Evolutionary conservation across 495 filamentous ascomycete genomes (phyloP).

Genomic region (Xylaria longipes): DNA sequence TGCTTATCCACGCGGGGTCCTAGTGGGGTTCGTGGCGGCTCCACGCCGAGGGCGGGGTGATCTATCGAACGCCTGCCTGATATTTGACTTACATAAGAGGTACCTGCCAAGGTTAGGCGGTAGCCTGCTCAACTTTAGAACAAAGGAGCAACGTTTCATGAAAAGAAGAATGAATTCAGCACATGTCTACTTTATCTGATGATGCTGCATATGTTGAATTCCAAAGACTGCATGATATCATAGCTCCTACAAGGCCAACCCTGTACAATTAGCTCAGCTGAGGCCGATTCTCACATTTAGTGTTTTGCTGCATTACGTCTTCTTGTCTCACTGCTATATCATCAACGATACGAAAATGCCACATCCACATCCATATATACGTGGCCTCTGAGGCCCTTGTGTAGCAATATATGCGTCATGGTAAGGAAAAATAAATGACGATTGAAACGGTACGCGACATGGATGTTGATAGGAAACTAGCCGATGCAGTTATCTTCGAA

Average conservation of each 20-base stretch:
- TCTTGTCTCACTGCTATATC: no score
- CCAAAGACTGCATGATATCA: neutral
- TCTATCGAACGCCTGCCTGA: neutral
- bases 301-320: neutral
- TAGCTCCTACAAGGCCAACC: neutral
- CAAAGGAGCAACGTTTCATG: neutral
- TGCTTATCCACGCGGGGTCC: constrained; percentile 10
- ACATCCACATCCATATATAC: no score
- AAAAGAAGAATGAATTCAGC: neutral
- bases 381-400: no score
- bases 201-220: neutral
- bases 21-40: constrained; percentile 8
- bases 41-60: constrained; percentile 6
- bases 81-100: neutral
- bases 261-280: neutral
- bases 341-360: no score
- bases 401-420: no score
- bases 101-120: no score
- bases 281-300: neutral
- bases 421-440: no score
- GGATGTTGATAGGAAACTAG: neutral
- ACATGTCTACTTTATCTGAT: neutral
- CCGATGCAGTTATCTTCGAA: neutral
- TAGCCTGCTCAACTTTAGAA: no score
- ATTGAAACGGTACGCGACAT: no score